Evolutionary conservation across 2,329 filamentous ascomycete species (phyloP).

Genomic region (Pestalotiopsis sp.): DNA sequence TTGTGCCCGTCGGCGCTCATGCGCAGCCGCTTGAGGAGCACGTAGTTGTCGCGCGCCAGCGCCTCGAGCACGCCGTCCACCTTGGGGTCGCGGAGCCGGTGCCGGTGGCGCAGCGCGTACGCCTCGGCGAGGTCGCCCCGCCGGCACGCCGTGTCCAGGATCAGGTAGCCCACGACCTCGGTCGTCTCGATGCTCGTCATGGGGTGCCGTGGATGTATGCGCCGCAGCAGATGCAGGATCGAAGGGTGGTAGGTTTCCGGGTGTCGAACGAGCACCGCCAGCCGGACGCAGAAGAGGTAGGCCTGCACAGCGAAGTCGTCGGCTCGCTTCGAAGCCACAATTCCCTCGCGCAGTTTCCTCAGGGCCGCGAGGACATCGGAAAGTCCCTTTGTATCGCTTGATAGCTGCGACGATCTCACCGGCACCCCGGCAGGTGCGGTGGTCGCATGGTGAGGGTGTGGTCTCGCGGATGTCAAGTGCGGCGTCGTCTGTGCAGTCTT

Average conservation of each 20-base stretch:
- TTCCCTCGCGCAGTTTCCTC: conserved; percentile 88
- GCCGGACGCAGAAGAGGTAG: conserved; percentile 88
- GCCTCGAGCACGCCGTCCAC: conserved; percentile 70
- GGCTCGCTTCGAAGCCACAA: conserved; percentile 74
- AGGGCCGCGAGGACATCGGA: conserved; percentile 79
- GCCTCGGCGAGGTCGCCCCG: conserved; percentile 75
- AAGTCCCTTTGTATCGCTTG: conserved; percentile 62
- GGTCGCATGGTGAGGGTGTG: conserved; percentile 17
- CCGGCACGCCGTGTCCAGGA: conserved; percentile 88
- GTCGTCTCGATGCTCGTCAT: conserved; percentile 73
- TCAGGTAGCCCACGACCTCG: conserved; percentile 79
- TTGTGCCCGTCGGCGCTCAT: conserved; percentile 78
- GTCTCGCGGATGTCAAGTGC: conserved; percentile 19
- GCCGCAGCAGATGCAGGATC: conserved; percentile 74
- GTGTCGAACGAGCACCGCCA: conserved; percentile 78
- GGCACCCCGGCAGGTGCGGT: conserved; percentile 10
- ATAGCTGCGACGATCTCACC: conserved; percentile 10
- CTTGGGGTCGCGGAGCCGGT: conserved; percentile 65
- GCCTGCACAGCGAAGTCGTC: conserved; percentile 85
- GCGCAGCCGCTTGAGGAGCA: conserved; percentile 73
- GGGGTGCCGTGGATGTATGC: conserved; percentile 68
- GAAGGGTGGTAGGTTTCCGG: conserved; percentile 90
- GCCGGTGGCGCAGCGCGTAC: conserved; percentile 63
- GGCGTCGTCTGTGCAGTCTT: conserved; percentile 6
- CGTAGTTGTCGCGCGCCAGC: conserved; percentile 80